These are phyloP conservation scores for Cordyceps cateniannulata DNA, from an alignment of 2,329 filamentous ascomycete genomes.

Conservation along the genomic window DNA sequence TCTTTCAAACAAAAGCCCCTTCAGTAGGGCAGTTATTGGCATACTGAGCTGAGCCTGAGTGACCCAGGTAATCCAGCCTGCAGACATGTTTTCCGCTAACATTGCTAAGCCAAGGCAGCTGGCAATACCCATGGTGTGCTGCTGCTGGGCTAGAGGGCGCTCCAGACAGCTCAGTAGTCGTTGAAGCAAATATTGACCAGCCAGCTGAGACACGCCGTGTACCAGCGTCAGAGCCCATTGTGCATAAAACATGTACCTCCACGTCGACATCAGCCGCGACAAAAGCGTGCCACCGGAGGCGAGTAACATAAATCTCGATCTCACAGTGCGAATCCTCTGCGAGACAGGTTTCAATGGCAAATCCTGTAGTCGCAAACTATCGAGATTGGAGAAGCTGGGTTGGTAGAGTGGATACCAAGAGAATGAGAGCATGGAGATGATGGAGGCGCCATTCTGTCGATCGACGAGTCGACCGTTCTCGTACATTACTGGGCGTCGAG, in stretches of 20 bases:
- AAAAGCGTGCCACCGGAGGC: background rate
- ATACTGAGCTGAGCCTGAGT: background rate
- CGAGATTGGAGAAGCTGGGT: conserved; percentile 35
- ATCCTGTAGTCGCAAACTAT: conserved; percentile 14
- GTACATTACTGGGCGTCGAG: conserved; percentile 56
- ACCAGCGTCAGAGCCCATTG: conserved; percentile 8
- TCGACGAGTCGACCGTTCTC: conserved; percentile 51
- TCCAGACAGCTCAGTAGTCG: conserved; percentile 3
- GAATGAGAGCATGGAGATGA: conserved; percentile 52
- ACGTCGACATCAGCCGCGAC: background rate
- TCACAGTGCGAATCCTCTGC: background rate
- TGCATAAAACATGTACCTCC: background rate
- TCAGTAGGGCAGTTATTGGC: conserved; percentile 2
- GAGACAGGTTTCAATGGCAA: background rate
- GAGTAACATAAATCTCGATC: background rate
- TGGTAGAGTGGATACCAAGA: conserved; percentile 52
- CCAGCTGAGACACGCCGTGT: conserved; percentile 1
- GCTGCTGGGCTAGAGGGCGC: conserved; percentile 39
- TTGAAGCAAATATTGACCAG: conserved; percentile 2
- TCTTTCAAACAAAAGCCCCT: conserved; percentile 11
- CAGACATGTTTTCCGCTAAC: conserved; percentile 43
- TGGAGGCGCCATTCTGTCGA: conserved; percentile 47
- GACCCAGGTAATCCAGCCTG: conserved; percentile 7
- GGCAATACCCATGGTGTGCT: conserved; percentile 47
- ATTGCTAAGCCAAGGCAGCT: conserved; percentile 44